Base-by-base conservation (phyloP, 2,329 filamentous ascomycete species). In the Emergomyces pasteurianus region DNA sequence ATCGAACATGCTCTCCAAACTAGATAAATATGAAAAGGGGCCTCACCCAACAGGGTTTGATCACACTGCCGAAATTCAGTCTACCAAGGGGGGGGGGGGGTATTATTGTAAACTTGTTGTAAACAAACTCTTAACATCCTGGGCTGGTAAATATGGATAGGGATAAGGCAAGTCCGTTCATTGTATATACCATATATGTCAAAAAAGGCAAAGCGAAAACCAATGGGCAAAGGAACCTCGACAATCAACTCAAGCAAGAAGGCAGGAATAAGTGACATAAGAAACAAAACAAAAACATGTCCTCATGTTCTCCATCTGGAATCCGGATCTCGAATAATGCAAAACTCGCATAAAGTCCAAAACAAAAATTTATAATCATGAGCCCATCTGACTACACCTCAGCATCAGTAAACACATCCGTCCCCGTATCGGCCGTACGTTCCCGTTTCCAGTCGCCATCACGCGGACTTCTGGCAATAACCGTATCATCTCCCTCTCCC, bases 401-500 rank as follows among this genome's bases (percentile, higher is more conserved):
- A 53, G 56, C 61, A 40, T 60, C 46, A 60, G 59, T 55, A 46
- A 59, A 61, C 18, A 49, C 55, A 40, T 60, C 59, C 18, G 63
- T 61, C 26, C 56, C 61, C 8, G 59, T 61, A 46, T 59, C 58
- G 9, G 59, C 46, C n/a, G 55, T 58, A 10, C 53, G 54, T 10
- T 47, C 62, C 38, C 58, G 54, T 34, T 40, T 47, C 46, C 21
- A 50, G n/a, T 34, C 52, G 36, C 26, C 38, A 46, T n/a, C 54
- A n/a, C 54, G 8, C 12, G 26, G 18, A 16, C 34, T 34, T 50
- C 49, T 57, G 38, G 55, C 59, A 58, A 63, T 61, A 46, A 64
- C 55, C 7, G 64, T 65, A 56, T 63, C 61, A 26, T 65, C 62
- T 7, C 59, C 63, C 2, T 63, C 63, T 12, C 57, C 62, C 28